Base-by-base conservation (phyloP, 169 alveolate genomes). In the Eimeria maxima region DNA sequence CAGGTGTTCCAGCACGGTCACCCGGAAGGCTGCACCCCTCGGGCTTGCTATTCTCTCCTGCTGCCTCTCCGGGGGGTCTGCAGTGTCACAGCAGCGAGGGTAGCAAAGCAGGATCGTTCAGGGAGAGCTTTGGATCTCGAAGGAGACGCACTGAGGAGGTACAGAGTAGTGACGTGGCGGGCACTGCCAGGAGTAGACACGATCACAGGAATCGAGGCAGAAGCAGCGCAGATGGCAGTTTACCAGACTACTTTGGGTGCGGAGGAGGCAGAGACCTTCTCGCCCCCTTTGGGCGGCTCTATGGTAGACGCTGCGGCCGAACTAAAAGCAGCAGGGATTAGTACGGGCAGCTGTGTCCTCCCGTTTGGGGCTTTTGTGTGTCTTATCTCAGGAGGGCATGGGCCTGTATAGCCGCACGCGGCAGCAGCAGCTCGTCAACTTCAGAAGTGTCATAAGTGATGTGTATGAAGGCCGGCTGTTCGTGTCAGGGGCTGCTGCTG, bases 401-500 rank as follows among this genome's bases (percentile, higher is more conserved):
- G 80, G 93, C 20, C 80, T 86, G 93, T 86, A 86, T 81, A 86
- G 93, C 93, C 78, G 93, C 29, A 86, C 93, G 18, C 76, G 93
- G 38, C 93, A 86, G 93, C 93, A 86, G 81, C 93, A 86, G 65
- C 93, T 86, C 55, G 38, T 60, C 57, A 63, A 57, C 93, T 86
- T 86, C 38, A 38, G 93, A 20, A 60, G 93, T 8, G 93, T 86
- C 60, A 86, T 86, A 38, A 86, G 93, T 27, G 93, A 86, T 63
- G 93, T 86, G 45, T 86, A 86, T 45, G 76, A 63, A 24, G 81
- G 93, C 57, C 81, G 93, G 81, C 80, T 86, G 14, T 86, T 86
- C 45, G 93, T 86, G 2, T 57, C 93, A 29, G 93, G 93, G 14
- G 93, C 93, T 63, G 93, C 93, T 86, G 93, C 93, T 55, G 93